These are phyloP conservation scores for Fusarium ramigenum DNA, from an alignment of 2,329 filamentous ascomycete species.

Conservation along the genomic window DNA sequence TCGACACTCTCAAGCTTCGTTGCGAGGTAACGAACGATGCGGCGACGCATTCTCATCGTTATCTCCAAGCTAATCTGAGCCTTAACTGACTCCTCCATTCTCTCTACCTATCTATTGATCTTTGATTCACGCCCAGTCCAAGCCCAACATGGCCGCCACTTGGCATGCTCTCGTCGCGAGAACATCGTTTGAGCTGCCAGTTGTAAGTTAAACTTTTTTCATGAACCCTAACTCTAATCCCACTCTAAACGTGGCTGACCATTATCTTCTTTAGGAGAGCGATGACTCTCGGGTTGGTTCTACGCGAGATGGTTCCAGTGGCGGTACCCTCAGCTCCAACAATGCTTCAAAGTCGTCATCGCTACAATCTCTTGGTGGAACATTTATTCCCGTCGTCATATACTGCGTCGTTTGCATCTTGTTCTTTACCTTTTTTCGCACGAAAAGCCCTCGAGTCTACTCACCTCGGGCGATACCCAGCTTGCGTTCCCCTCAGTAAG, in stretches of 20 bases:
- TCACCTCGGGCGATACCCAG: slow-evolving; percentile 61
- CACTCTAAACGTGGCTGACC: background rate
- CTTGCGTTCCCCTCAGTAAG: slow-evolving; percentile 56
- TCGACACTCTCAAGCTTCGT: background rate
- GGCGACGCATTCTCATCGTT: slow-evolving; percentile 3
- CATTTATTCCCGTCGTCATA: slow-evolving; percentile 63
- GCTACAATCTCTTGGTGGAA: slow-evolving; percentile 54
- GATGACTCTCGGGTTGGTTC: slow-evolving; percentile 50
- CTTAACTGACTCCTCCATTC: background rate
- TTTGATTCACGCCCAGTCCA: background rate
- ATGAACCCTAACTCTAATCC: background rate
- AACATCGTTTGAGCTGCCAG: slow-evolving; percentile 10
- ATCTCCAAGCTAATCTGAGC: background rate
- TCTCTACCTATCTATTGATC: background rate
- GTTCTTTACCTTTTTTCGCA: slow-evolving; percentile 60
- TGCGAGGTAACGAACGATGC: slow-evolving; percentile 30
- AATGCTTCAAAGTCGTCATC: slow-evolving; percentile 49
- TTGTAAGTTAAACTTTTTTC: slow-evolving; percentile 14
- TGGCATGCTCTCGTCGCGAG: slow-evolving; percentile 25
- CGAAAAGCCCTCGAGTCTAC: slow-evolving; percentile 62
- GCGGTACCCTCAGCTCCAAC: slow-evolving; percentile 49
- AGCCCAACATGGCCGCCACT: slow-evolving; percentile 17
- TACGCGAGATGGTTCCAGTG: slow-evolving; percentile 46
- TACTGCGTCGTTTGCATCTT: slow-evolving; percentile 60
- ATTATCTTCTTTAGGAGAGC: slow-evolving; percentile 11